These are phyloP conservation scores for Vicia faba DNA, from an alignment of 306 rosid genomes.

Conservation along the genomic window DNA sequence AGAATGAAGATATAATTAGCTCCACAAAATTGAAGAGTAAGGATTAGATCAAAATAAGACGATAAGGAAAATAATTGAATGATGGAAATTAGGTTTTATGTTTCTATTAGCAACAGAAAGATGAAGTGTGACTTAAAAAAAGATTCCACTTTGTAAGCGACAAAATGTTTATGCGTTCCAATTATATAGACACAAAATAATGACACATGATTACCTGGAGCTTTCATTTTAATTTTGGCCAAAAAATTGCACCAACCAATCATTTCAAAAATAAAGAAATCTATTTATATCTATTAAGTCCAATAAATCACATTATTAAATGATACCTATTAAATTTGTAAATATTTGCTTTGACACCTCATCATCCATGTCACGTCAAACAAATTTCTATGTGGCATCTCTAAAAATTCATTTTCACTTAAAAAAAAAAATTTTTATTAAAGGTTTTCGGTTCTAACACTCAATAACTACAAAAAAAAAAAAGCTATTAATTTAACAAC, in stretches of 20 bases:
- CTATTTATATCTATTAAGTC: too few relatives aligned
- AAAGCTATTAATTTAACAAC: too few relatives aligned
- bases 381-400: too few relatives aligned
- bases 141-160: constrained; percentile 41
- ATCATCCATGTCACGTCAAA: too few relatives aligned
- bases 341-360: too few relatives aligned
- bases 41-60: constrained; percentile 30
- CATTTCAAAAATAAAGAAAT: constrained; percentile 43
- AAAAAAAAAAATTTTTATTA: too few relatives aligned
- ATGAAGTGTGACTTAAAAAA: constrained; percentile 1
- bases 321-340: too few relatives aligned
- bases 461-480: too few relatives aligned
- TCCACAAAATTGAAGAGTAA: background rate
- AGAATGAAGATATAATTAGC: background rate
- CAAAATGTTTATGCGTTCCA: constrained; percentile 18
- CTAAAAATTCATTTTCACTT: too few relatives aligned
- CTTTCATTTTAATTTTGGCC: constrained; percentile 22
- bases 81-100: constrained; percentile 36
- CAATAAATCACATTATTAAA: too few relatives aligned
- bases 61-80: constrained; percentile 33
- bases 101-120: constrained; percentile 11
- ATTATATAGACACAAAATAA: constrained; percentile 9
- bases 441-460: too few relatives aligned
- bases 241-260: constrained; percentile 40
- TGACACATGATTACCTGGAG: constrained; percentile 35